Evolutionary conservation across 169 alveolate genomes (phyloP).

Genomic region (Theileria annulata): DNA sequence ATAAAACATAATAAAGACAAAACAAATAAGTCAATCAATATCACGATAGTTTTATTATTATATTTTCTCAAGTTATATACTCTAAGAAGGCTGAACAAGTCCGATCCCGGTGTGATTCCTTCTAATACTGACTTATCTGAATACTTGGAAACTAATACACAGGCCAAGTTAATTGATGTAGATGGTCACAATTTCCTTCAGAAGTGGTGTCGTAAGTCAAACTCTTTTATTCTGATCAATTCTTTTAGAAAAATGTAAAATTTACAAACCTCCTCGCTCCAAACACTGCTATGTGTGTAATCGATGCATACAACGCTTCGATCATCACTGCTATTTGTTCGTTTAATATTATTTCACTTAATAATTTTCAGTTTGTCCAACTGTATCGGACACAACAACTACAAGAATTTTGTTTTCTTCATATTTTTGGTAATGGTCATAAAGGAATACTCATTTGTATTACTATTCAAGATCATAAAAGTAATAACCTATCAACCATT

Average conservation of each 20-base stretch:
- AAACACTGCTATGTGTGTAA: constrained; percentile 92
- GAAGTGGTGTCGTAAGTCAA: constrained; percentile 62
- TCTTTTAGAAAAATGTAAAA: constrained; percentile 38
- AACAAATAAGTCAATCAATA: background rate
- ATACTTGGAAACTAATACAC: background rate
- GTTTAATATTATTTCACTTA: background rate
- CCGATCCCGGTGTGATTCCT: constrained; percentile 5
- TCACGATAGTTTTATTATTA: background rate
- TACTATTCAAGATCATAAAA: background rate
- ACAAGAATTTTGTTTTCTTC: constrained; percentile 49
- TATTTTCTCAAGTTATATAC: background rate
- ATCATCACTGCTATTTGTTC: constrained; percentile 95
- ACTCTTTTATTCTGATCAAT: background rate
- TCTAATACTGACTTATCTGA: background rate
- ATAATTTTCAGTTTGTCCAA: constrained; percentile 49
- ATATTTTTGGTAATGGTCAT: constrained; percentile 1
- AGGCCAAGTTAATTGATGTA: constrained; percentile 2
- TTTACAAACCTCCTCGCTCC: constrained; percentile 87
- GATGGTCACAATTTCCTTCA: constrained; percentile 31
- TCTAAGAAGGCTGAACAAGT: background rate
- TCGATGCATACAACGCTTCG: constrained; percentile 88
- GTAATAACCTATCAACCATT: background rate
- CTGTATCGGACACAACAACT: constrained; percentile 66
- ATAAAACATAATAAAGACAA: background rate
- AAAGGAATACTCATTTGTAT: background rate